Base-by-base conservation (phyloP, 331 rosid genomes). In the Quercus tomentella region DNA sequence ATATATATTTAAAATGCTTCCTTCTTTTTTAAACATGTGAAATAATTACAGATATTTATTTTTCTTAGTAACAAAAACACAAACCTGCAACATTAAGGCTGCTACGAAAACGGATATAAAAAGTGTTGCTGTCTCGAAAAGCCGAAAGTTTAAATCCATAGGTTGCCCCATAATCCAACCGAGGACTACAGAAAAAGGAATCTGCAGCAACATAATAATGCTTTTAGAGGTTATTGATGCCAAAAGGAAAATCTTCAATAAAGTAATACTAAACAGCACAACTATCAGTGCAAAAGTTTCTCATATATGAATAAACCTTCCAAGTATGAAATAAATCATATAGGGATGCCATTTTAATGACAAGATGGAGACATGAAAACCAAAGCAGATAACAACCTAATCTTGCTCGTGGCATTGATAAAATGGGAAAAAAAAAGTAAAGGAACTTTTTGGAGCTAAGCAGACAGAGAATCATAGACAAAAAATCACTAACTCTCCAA, bases 61-160 rank as follows among this genome's bases (percentile, higher is more conserved):
- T 5, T 30, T 28, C 51, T 33, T 66, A 66, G 72, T 7, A 4
- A 18, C 23, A 4, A 54, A 75, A 83, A 51, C 4, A 75, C 90
- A 75, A 57, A 91, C 98, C 98, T 93, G 97, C 71, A 93, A 86
- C 87, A 93, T 71, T 84, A 93, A 89, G 79, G 93, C 94, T 11
- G 89, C 96, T 1, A 92, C 92, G 33, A 93, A 77, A 51, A 92
- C 97, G 7, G 93, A 92, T 15, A 90, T 84, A 77, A 92, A 93
- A 20, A 92, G 89, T 37, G 90, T 86, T 49, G 92, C 91, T 2
- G 98, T 92, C 91, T 93, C 94, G 51, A 93, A 92, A 80, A 92
- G 92, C 80, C 89, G 92, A 45, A 90, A 94, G 88, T 92, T 90
- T 69, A 90, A 82, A 89, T 94, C 96, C 97, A 94, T 76, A 14